These are phyloP conservation scores for Besnoitia besnoiti DNA, from an alignment of 169 alveolate species.

Conservation along the genomic window DNA sequence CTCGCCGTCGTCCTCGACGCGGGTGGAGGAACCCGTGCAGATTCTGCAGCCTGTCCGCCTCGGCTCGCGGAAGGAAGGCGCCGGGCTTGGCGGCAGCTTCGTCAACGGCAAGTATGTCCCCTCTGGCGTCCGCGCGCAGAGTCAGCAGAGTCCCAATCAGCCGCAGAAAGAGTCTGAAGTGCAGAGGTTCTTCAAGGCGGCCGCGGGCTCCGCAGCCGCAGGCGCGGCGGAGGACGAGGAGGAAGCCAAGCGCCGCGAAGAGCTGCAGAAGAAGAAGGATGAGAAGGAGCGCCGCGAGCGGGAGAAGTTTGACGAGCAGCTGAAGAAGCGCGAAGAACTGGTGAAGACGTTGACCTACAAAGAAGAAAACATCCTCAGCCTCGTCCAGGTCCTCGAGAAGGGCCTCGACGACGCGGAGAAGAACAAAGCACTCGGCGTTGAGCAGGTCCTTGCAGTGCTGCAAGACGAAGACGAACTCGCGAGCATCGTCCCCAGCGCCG, in stretches of 20 bases:
- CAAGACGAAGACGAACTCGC: not conserved
- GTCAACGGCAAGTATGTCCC: conserved; percentile 24
- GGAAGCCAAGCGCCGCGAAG: not conserved
- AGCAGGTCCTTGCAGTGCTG: not conserved
- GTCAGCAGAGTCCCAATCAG: not conserved
- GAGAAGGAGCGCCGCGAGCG: not conserved
- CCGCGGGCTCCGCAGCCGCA: conserved; percentile 11
- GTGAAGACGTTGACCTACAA: not conserved
- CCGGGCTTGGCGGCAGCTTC: conserved; percentile 20
- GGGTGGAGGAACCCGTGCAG: conserved; percentile 31
- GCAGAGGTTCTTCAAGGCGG: conserved; percentile 12
- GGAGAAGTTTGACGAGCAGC: not conserved
- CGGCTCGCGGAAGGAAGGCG: conserved; percentile 8
- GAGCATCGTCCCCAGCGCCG: conserved; percentile 24
- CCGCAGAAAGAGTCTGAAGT: not conserved
- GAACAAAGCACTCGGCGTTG: not conserved
- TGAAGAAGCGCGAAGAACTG: not conserved
- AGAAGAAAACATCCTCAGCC: not conserved
- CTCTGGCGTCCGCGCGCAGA: not conserved
- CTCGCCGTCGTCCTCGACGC: conserved; percentile 12
- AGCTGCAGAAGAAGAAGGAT: conserved; percentile 18
- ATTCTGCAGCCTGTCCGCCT: conserved; percentile 35
- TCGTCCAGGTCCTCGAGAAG: not conserved
- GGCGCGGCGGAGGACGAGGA: not conserved
- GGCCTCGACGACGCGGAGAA: not conserved